A percentile compares a stretch with the other conserved stretches of the same genome.
phyloP scores from a whole-genome alignment of 2,329 filamentous ascomycete genomes.

The Monilinia vaccinii-corymbosi region DNA sequence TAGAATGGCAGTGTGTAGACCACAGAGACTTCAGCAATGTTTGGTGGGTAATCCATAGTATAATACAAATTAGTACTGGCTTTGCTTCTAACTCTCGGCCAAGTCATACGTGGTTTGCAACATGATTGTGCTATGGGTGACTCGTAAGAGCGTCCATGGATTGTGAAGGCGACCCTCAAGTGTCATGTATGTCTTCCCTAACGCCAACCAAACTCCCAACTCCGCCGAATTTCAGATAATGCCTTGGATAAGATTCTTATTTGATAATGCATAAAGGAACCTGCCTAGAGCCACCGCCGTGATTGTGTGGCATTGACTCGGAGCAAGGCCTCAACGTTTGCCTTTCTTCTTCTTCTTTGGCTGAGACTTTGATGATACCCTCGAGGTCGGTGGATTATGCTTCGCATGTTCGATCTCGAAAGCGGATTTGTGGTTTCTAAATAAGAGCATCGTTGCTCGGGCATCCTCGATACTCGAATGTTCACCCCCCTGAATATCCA shows the following conservation, averaged over 20 bases:
- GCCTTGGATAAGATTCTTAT: background rate
- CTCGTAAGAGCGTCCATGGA: background rate
- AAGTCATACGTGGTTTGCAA: background rate
- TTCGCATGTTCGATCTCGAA: conserved; percentile 77
- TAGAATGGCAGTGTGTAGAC: background rate
- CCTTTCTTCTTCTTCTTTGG: conserved; percentile 33
- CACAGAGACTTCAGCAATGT: background rate
- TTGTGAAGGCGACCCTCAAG: background rate
- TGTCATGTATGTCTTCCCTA: background rate
- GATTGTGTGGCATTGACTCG: background rate
- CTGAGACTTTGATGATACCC: conserved; percentile 13
- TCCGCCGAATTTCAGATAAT: background rate
- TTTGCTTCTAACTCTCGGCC: background rate
- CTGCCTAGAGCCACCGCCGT: background rate
- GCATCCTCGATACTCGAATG: conserved; percentile 73
- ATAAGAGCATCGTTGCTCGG: conserved; percentile 80
- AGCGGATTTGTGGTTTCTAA: conserved; percentile 68
- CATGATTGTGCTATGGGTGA: background rate
- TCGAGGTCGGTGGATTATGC: conserved; percentile 43
- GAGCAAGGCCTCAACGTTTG: conserved; percentile 15
- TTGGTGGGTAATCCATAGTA: background rate
- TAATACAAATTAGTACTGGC: background rate
- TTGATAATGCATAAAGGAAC: background rate
- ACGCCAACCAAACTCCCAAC: background rate
- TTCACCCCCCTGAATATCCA: conserved; percentile 54